phyloP scores from a whole-genome alignment of 2,329 filamentous ascomycete species.

The Capronia coronata region DNA sequence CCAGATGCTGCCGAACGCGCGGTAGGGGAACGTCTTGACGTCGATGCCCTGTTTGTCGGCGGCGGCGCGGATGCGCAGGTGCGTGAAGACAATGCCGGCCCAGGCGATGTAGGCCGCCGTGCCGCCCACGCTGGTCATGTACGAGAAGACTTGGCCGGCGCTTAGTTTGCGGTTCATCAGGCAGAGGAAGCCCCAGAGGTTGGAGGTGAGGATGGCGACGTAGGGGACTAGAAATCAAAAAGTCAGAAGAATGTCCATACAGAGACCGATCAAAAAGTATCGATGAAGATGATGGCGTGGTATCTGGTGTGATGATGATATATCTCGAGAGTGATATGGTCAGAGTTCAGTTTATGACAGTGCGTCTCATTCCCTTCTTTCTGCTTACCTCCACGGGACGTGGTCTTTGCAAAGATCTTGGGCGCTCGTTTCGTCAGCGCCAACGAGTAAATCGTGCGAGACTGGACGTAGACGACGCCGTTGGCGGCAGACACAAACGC shows the following conservation, averaged over 20 bases:
- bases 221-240: constrained; percentile 1
- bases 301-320: too few relatives aligned
- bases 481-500: constrained; percentile 66
- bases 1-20: constrained; percentile 28
- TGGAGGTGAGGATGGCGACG: constrained; percentile 5
- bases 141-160: constrained; percentile 29
- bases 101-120: constrained; percentile 47
- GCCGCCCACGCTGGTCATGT: constrained; percentile 44
- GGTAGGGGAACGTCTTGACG: constrained; percentile 36
- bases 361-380: too few relatives aligned
- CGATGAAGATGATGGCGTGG: too few relatives aligned
- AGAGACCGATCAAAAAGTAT: too few relatives aligned
- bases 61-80: constrained; percentile 43
- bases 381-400: background rate
- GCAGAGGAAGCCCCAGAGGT: constrained; percentile 32
- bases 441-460: constrained; percentile 46
- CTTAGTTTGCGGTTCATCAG: constrained; percentile 31
- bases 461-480: constrained; percentile 54
- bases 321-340: too few relatives aligned
- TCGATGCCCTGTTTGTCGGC: constrained; percentile 37
- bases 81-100: constrained; percentile 43
- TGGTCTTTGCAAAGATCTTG: constrained; percentile 36
- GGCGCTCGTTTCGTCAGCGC: constrained; percentile 49
- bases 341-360: too few relatives aligned
- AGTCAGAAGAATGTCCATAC: too few relatives aligned